A percentile compares a stretch with the other conserved stretches of the same genome.
These are phyloP conservation scores for Proliferodiscus dingleyae DNA, from an alignment of 2,329 filamentous ascomycete genomes.

Conservation along the genomic window DNA sequence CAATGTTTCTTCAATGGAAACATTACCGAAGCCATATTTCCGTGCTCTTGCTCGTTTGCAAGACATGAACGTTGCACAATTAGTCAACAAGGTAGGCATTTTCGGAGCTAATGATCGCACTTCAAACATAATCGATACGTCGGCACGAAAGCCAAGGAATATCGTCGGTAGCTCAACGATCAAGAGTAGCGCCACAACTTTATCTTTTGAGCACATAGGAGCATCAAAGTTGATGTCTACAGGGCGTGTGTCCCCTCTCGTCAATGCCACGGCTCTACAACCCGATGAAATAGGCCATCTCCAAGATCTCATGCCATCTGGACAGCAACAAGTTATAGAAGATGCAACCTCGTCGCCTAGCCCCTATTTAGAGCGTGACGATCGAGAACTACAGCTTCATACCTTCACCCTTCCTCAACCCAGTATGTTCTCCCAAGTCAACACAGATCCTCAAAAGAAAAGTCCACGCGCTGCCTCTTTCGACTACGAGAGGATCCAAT, in stretches of 20 bases:
- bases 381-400: neutral
- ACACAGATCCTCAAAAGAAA: neutral
- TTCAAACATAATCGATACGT: neutral
- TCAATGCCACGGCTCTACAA: neutral
- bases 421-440: neutral
- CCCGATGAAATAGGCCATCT: neutral
- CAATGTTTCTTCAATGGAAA: neutral
- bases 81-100: neutral
- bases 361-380: neutral
- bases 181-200: neutral
- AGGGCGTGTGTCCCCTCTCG: neutral
- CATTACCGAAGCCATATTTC: neutral
- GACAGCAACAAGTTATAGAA: neutral
- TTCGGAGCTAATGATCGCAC: too few species aligned
- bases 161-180: neutral
- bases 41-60: neutral
- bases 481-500: neutral
- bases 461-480: neutral
- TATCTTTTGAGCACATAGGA: neutral
- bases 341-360: neutral
- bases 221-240: neutral
- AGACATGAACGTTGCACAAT: neutral
- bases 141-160: neutral
- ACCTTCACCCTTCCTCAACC: neutral
- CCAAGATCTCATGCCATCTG: neutral